Base-by-base conservation (phyloP, 2,329 filamentous ascomycete species). In the Arthroderma uncinatum region DNA sequence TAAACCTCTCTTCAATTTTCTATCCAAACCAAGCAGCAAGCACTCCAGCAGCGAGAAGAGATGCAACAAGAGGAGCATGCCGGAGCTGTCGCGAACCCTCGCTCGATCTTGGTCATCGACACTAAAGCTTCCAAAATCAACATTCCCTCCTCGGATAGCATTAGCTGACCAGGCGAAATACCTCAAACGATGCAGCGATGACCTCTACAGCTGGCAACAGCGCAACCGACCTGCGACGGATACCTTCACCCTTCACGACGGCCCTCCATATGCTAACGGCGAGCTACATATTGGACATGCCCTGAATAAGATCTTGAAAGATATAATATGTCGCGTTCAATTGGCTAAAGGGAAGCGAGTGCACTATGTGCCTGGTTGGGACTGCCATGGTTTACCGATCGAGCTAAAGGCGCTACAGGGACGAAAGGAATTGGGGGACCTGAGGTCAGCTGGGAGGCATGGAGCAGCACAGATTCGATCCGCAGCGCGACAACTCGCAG, bases 321-420 rank as follows among this genome's bases (percentile, higher is more conserved):
- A 98, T 72, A 87, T 97, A 66, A 88, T 95, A 60, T 79, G 90
- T 64, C 82, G 93, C 40, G 83, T 86, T 60, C 84, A 95, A 73
- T 76, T 97, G 59, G 83, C 87, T 60, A 80, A 85, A 67, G 93
- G 89, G 16, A 84, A 81, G 63, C 79, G 82, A 61, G 84, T 97
- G 34, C 78, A 83, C 39, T 98, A 94, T 67, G 78, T 90, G 14
- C 93, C 93, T 1, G 92, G 93, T 48, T 98, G 93, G 93, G 94
- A 98, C 70, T 98, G 93, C 63, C 93, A 98, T 76, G 93, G 93
- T 0, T 79, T 98, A 53, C 93, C 93, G 0, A 98, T 98, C 67
- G 93, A 98, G 77, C 80, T 97, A 65, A 98, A 97, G 73, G 93
- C 91, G 23, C 79, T 98, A 14, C 86, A 87, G 64, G 67, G 72